Evolutionary conservation across 2,329 filamentous ascomycete species (phyloP), one percentile per base, ranked within the genome.

Genomic region (Colletotrichum falcatum): DNA sequence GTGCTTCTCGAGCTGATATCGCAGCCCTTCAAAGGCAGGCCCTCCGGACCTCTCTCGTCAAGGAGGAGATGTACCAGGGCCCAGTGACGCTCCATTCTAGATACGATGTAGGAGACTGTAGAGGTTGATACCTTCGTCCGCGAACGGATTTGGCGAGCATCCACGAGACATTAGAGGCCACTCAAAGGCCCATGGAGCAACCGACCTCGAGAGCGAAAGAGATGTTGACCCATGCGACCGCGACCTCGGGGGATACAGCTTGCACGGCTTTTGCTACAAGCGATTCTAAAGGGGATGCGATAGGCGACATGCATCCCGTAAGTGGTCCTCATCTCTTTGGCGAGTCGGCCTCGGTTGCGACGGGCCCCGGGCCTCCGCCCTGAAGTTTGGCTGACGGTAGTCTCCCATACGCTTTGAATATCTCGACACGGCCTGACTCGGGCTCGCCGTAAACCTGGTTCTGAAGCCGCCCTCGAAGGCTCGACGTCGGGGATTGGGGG

Each of bases 51-150:
- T 63, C 16, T 77, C 70, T 68, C 59, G 18, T 77, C 67, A 7
- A 81, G 73, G 3, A 82, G 73, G 3, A 76, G 74, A 18, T 56
- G 61, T 4, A 75, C 75, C 23, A 82, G 72, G 26, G 75, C 73
- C 73, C 76, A 80, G 71, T 83, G 83, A 80, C 78, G 83, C 1
- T 81, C 74, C 76, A 82, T 83, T 54, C 77, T 76, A 2, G 74
- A 75, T n/a, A 80, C 33, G 48, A 83, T 77, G 58, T 83, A 76
- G 2, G 66, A 35, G 39, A 83, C 81, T 80, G 16, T 77, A 61
- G 2, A 76, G 78, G 54, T 82, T 81, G n/a, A 75, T 66, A 8
- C 71, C 61, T 20, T 73, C 74, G 66, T 76, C 75, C 1, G 61
- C 73, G 20, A 77, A 61, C 0, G 79, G 76, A 37, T 79, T 80